These are phyloP conservation scores for Clonostachys sp. DNA, from an alignment of 2,329 filamentous ascomycete genomes.

Conservation along the genomic window DNA sequence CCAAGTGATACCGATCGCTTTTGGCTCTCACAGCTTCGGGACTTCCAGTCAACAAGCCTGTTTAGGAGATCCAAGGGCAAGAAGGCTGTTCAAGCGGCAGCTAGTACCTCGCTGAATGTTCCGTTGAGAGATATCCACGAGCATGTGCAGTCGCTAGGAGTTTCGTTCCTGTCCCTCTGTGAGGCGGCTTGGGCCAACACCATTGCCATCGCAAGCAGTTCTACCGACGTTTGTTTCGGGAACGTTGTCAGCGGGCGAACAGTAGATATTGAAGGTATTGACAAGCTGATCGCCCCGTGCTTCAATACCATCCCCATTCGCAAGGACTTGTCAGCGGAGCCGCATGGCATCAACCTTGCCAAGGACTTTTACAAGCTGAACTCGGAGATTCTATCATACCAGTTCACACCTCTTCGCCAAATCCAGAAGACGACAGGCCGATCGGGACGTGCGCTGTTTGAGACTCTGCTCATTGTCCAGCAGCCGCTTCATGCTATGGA, in stretches of 20 bases:
- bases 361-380: conserved; percentile 58
- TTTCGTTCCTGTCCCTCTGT: conserved; percentile 61
- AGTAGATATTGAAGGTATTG: conserved; percentile 58
- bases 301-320: conserved; percentile 85
- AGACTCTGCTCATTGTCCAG: conserved; percentile 77
- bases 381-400: conserved; percentile 57
- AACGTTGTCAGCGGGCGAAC: conserved; percentile 79
- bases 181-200: conserved; percentile 71
- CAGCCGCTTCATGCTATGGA: conserved; percentile 55
- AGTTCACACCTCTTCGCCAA: conserved; percentile 69
- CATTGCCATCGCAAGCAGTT: conserved; percentile 49
- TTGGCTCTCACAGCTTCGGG: conserved; percentile 56
- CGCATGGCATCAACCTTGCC: conserved; percentile 31
- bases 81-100: conserved; percentile 17
- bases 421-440: conserved; percentile 53
- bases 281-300: conserved; percentile 77
- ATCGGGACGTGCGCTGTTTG: conserved; percentile 59
- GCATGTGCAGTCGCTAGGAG: conserved; percentile 44
- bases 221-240: conserved; percentile 75
- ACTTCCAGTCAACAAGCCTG: conserved; percentile 31
- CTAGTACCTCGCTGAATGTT: conserved; percentile 19
- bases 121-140: conserved; percentile 40
- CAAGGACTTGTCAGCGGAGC: conserved; percentile 36
- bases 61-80: conserved; percentile 13
- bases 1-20: conserved; percentile 51